phyloP scores from a whole-genome alignment of 2,329 filamentous ascomycete genomes.

The Metarhizium anisopliae region DNA sequence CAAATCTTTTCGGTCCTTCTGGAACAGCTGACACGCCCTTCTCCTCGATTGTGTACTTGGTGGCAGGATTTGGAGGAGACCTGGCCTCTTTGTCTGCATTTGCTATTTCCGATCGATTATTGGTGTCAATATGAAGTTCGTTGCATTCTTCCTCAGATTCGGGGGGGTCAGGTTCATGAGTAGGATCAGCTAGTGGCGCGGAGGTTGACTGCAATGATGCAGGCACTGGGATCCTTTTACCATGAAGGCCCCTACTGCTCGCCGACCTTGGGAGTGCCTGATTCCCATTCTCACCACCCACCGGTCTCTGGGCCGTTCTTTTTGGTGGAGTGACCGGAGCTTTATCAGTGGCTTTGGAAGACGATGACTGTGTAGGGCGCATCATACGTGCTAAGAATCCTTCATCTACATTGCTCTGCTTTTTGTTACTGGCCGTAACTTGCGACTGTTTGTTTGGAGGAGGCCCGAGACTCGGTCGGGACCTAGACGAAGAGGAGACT shows the following conservation, averaged over 20 bases:
- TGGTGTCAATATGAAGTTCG: too few species aligned
- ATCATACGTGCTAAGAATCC: slow-evolving; percentile 75
- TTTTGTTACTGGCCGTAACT: slow-evolving; percentile 13
- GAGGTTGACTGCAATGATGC: not conserved
- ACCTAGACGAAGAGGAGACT: slow-evolving; percentile 33
- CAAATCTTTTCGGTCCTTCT: not conserved
- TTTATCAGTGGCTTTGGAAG: slow-evolving; percentile 61
- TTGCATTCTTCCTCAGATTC: not conserved
- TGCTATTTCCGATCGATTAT: too few species aligned
- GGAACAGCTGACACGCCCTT: not conserved
- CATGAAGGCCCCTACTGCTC: not conserved
- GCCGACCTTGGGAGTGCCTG: not conserved
- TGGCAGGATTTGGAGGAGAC: not conserved
- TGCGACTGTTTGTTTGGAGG: slow-evolving; percentile 43
- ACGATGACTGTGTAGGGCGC: slow-evolving; percentile 62
- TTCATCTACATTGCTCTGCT: slow-evolving; percentile 52
- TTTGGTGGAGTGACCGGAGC: slow-evolving; percentile 38
- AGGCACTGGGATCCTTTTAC: not conserved
- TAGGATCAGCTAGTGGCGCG: not conserved
- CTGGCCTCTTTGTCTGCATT: too few species aligned
- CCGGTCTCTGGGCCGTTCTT: slow-evolving; percentile 20
- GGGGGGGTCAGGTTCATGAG: not conserved
- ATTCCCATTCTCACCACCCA: not conserved
- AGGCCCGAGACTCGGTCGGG: slow-evolving; percentile 45
- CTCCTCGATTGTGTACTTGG: not conserved